Base-by-base conservation (phyloP, 129 eudicot species). In the Calendula officinalis region DNA sequence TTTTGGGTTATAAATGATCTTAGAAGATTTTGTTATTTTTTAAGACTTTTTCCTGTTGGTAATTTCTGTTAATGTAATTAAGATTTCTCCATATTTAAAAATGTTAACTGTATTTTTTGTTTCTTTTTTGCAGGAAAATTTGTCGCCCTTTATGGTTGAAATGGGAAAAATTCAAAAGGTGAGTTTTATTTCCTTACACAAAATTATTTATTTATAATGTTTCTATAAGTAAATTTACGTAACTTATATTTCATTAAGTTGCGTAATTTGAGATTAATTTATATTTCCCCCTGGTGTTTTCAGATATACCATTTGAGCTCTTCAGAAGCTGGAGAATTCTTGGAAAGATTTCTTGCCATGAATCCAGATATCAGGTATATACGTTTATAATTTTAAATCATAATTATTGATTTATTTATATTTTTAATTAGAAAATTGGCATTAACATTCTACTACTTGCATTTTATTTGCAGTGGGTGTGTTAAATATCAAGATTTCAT, bases 301-400 rank as follows among this genome's bases (percentile, higher is more conserved):
- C 83, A 92, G 98, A 37, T 72, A 57, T 81, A 69, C 64, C 96
- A 70, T 72, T 37, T 91, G 63, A 91, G 78, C 66, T 73, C 77
- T 50, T 32, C 77, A 61, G 98, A 92, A 79, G 96, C 98, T 62
- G 78, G 85, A 53, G 91, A 77, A 6, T 86, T 92, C 72, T 73
- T 92, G 83, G 95, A 81, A 50, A 77, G 62, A 69, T 92, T 85
- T 78, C 83, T 92, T 68, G 78, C 86, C 38, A 92, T 92, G 98
- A 83, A 81, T 60, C 98, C 98, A 2, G 87, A 88, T 64, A 48
- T 71, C 64, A 88, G 98, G 98, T 92, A 83, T 47, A 44, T 17
- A 86, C 91, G 97, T 90, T 79, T 38, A 35, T 36, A 56, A 33
- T 38, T 27, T 52, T 11, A 58, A 34, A 30, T 67, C 49, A 52